Evolutionary conservation across 2,329 filamentous ascomycete species (phyloP), one percentile per base, ranked within the genome.

Genomic region (Pseudocercospora ulei): DNA sequence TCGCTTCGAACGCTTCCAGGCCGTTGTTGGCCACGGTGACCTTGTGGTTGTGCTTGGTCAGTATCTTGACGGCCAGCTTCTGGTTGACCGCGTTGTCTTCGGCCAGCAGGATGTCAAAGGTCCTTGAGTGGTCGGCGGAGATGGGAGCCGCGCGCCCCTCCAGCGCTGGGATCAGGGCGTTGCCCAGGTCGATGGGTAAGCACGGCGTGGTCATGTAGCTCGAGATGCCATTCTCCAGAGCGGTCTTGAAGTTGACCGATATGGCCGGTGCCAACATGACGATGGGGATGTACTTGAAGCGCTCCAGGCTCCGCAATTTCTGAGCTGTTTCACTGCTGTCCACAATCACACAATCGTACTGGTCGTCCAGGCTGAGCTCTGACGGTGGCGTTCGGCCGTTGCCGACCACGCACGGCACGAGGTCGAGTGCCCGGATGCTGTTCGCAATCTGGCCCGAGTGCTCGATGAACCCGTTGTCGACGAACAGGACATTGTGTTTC

Each of bases 31-130:
- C 90, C 14, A 98, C 90, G 1, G 82, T 88, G 14, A 92, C 84
- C 16, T 80, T 79, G 58, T 92, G 84, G 57, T 95, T 87, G 62
- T 95, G 94, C 63, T 95, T 95, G 64, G 95, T 85, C 18, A 98
- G 70, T 51, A 96, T 96, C 70, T 94, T 94, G 54, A 95, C 87
- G 0, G 90, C 90, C 35, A 96, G 69, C 53, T 87, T 80, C 64
- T 98, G 90, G 61, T 98, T 98, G 58, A 98, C 88, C 9, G 86
- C 80, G 59, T 98, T 98, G 65, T 98, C 90, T 64, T 98, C 90
- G 7, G 88, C 90, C 43, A 96, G 71, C 23, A 98, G 69, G 54
- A 98, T 93, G 61, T 94, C 85, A 62, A 96, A 93, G 0, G 87
- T 94, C 58, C 86, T 86, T 7, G 86, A 92, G 60, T 93, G 90